Conservation (phyloP, 2,329 filamentous ascomycete species). For the Phoma sp. region DNA sequence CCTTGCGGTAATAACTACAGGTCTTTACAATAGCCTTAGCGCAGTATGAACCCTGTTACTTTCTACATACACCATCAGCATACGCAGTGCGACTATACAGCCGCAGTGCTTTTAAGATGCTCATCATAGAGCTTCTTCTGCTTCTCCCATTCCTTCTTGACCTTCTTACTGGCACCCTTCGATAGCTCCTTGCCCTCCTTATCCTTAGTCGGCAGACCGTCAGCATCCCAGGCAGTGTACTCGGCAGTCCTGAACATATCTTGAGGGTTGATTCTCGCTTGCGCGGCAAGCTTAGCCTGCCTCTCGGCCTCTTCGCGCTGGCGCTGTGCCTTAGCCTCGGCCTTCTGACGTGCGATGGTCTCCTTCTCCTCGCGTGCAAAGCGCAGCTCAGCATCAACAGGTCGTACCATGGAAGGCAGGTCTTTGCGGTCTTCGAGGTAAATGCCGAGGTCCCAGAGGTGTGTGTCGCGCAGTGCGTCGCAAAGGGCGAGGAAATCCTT, state of each 20-base stretch:
- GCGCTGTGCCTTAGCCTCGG: slow-evolving; percentile 55
- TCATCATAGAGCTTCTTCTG: slow-evolving; percentile 83
- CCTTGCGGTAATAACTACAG: not conserved
- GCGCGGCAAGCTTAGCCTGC: slow-evolving; percentile 60
- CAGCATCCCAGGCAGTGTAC: slow-evolving; percentile 80
- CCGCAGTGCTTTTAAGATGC: slow-evolving; percentile 25
- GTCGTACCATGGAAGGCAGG: slow-evolving; percentile 76
- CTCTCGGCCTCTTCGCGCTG: slow-evolving; percentile 65
- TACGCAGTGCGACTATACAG: not conserved
- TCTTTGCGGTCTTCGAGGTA: slow-evolving; percentile 82
- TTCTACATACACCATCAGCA: not conserved
- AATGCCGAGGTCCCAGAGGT: slow-evolving; percentile 81
- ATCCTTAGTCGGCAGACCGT: slow-evolving; percentile 79
- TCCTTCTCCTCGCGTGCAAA: slow-evolving; percentile 61
- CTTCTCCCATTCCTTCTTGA: slow-evolving; percentile 87
- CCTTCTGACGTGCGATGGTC: slow-evolving; percentile 51
- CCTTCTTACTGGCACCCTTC: slow-evolving; percentile 79
- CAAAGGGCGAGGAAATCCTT: slow-evolving; percentile 78
- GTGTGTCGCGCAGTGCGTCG: slow-evolving; percentile 73
- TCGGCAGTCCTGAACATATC: slow-evolving; percentile 65
- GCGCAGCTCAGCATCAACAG: slow-evolving; percentile 65
- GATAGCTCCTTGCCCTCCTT: slow-evolving; percentile 79
- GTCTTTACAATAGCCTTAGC: too few species aligned
- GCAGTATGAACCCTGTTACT: too few species aligned
- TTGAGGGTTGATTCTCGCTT: slow-evolving; percentile 62